These are phyloP conservation scores for Penicillium polonicum DNA, from an alignment of 2,329 filamentous ascomycete species.

Conservation along the genomic window DNA sequence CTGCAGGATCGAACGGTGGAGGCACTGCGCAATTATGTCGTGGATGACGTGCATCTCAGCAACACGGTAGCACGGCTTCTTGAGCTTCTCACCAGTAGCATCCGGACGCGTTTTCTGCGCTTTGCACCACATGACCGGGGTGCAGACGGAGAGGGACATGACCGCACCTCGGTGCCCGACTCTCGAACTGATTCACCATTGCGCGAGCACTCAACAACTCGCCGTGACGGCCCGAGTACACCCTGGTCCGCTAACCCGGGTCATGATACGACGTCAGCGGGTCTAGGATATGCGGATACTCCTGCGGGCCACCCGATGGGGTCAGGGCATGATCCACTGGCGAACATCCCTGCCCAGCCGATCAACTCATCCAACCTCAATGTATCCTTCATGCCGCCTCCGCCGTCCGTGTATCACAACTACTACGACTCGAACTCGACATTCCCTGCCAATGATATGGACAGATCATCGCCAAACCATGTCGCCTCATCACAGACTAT, in stretches of 20 bases:
- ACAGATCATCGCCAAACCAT: slow-evolving; percentile 27
- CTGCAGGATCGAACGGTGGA: slow-evolving; percentile 60
- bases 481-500: slow-evolving; percentile 32
- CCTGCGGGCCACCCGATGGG: slow-evolving; percentile 26
- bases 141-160: slow-evolving; percentile 38
- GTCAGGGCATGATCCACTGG: slow-evolving; percentile 42
- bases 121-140: slow-evolving; percentile 55
- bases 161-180: slow-evolving; percentile 35
- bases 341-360: slow-evolving; percentile 45
- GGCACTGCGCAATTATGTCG: slow-evolving; percentile 59
- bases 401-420: slow-evolving; percentile 47
- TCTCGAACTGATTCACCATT: slow-evolving; percentile 42
- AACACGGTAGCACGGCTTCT: slow-evolving; percentile 62
- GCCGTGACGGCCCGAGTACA: slow-evolving; percentile 28
- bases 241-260: slow-evolving; percentile 29
- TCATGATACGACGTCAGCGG: slow-evolving; percentile 20
- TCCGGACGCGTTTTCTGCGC: slow-evolving; percentile 58
- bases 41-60: slow-evolving; percentile 65
- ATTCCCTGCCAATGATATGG: slow-evolving; percentile 33
- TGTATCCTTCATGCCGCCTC: slow-evolving; percentile 49
- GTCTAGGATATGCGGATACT: slow-evolving; percentile 31
- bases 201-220: slow-evolving; percentile 28
- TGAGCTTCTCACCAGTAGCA: slow-evolving; percentile 57
- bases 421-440: slow-evolving; percentile 42
- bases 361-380: slow-evolving; percentile 48